Evolutionary conservation across 345 rosid species (phyloP).

Genomic region (Eutrema japonicum): DNA sequence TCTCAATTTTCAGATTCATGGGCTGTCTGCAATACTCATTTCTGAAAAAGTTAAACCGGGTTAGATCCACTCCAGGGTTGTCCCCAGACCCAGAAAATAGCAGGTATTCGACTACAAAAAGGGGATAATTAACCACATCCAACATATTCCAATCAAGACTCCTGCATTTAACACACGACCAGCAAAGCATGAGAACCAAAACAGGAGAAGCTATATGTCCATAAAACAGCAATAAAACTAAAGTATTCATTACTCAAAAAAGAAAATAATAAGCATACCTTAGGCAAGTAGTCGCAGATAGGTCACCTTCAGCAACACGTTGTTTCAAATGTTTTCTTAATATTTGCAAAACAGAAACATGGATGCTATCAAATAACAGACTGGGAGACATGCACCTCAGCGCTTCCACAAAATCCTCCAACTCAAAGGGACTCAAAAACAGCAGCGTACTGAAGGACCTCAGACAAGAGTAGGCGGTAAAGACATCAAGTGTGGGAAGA

Average conservation of each 20-base stretch:
- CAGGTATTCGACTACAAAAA: constrained; percentile 78
- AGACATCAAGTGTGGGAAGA: constrained; percentile 60
- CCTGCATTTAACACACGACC: constrained; percentile 59
- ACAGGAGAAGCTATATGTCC: constrained; percentile 21
- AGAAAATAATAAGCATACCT: constrained; percentile 58
- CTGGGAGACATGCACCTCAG: constrained; percentile 59
- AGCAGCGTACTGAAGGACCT: constrained; percentile 85
- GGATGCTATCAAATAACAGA: constrained; percentile 78
- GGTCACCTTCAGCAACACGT: constrained; percentile 75
- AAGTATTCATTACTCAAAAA: constrained; percentile 19
- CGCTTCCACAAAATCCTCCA: constrained; percentile 82
- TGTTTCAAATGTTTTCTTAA: constrained; percentile 77
- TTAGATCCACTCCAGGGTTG: constrained; percentile 61
- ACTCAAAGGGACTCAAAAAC: constrained; percentile 90
- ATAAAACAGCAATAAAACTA: constrained; percentile 22
- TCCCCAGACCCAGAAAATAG: constrained; percentile 64
- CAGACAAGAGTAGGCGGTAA: constrained; percentile 79
- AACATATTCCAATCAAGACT: constrained; percentile 85
- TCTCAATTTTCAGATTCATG: constrained; percentile 64
- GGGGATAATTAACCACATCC: constrained; percentile 87
- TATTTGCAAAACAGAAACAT: constrained; percentile 76
- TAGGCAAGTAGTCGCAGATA: constrained; percentile 82
- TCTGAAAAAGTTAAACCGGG: constrained; percentile 58
- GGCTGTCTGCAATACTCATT: constrained; percentile 78
- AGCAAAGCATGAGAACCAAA: constrained; percentile 38